Base-by-base conservation (phyloP, 2,329 filamentous ascomycete genomes). In the Zopfia rhizophila region DNA sequence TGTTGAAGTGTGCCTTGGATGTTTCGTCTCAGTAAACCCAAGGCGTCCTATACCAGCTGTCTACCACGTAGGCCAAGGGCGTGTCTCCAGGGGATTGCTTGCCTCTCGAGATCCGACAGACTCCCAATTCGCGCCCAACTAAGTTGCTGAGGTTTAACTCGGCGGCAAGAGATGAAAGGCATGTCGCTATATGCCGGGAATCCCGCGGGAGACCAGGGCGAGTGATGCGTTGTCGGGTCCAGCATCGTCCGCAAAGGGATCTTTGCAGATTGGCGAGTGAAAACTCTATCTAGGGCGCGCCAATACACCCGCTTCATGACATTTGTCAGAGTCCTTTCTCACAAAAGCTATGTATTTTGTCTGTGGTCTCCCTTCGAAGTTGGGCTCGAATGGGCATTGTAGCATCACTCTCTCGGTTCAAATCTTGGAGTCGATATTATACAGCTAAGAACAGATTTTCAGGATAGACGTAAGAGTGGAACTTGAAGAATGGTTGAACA, bases 211-310 rank as follows among this genome's bases (percentile, higher is more conserved):
- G 36, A 27, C 39, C 37, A 29, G 46, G 44, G 48, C 50, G 18
- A 30, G 48, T 56, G 59, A 61, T 61, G 60, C 58, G 60, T 60
- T 63, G 60, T 58, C 55, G 45, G 40, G 35, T 36, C 43, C 41
- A 27, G 45, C 43, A 48, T 19, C 41, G 51, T 52, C 54, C 47
- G 43, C 38, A 35, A 27, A 42, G 44, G 17, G 44, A 33, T 24
- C 42, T 19, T 30, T 58, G 53, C 55, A 50, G 48, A 38, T 58
- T 58, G 55, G 55, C 55, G 55, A 58, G 48, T 54, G 53, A 53
- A 55, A 55, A 49, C 8, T 27, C n/a, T 27, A 8, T 27, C n/a
- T 27, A n/a, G 24, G 24, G 8, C 8, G n/a, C 24, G 24, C 19
- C 24, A 38, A 38, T 45, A 38, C 13, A 32, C 42, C 12, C 14